These are phyloP conservation scores for Manihot esculenta DNA, from an alignment of 441 rosid species.

Conservation along the genomic window DNA sequence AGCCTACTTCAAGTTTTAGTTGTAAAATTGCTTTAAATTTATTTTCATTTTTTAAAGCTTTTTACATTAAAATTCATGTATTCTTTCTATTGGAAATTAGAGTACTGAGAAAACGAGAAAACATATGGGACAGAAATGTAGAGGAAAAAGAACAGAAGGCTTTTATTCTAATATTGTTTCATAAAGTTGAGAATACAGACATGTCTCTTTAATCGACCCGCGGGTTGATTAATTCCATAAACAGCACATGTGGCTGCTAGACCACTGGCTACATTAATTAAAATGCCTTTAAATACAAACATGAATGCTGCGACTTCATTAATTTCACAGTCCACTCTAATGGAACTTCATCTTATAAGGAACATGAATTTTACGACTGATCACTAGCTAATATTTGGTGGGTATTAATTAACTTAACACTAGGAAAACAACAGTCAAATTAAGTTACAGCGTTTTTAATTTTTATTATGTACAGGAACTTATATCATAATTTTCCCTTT, in stretches of 20 bases:
- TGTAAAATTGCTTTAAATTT: too few relatives aligned
- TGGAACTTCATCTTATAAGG: conserved; percentile 8
- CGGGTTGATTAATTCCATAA: conserved; percentile 18
- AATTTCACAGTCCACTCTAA: conserved; percentile 10
- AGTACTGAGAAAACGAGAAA: neutral
- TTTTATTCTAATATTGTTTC: conserved; percentile 15
- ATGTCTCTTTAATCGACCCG: conserved; percentile 20
- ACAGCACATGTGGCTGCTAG: conserved; percentile 24
- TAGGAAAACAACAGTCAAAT: conserved; percentile 27
- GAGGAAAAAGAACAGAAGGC: neutral
- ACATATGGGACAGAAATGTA: neutral
- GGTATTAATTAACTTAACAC: conserved; percentile 26
- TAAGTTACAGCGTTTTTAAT: conserved; percentile 13
- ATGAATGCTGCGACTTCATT: conserved; percentile 14
- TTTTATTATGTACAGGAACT: conserved; percentile 50
- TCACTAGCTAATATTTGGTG: neutral
- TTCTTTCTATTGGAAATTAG: too few relatives aligned
- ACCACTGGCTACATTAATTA: conserved; percentile 22
- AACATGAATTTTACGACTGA: conserved; percentile 12
- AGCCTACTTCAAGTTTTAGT: neutral
- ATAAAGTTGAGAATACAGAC: conserved; percentile 21
- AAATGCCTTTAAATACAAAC: conserved; percentile 22
- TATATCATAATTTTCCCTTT: conserved; percentile 19
- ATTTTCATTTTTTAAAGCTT: too few relatives aligned
- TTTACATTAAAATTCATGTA: too few relatives aligned